Base-by-base conservation (phyloP, 257 asterid genomes). In the Petunia axillaris region DNA sequence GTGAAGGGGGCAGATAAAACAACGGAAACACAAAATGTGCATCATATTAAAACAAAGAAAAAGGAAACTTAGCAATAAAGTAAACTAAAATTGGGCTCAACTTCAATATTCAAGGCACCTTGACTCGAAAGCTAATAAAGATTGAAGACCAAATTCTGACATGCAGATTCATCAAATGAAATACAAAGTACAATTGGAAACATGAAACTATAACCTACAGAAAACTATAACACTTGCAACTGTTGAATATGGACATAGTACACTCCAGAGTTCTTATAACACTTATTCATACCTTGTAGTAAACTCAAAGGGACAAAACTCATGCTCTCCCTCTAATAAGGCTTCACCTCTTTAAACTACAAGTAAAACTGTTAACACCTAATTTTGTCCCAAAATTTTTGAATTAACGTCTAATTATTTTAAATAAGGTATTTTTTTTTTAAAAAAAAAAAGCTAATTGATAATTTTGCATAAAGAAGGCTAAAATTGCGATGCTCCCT, bases 101-200 rank as follows among this genome's bases (percentile, higher is more conserved):
- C 39, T 44, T 43, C 57, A 68, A 68, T 8, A 41, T 16, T 8
- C 39, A 68, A 68, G 76, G 76, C 40, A 68, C 16, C 5, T 68
- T 44, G 58, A 44, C 76, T 57, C 40, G 39, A 68, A 68, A 68
- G 44, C 16, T 44, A 68, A 16, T 44, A 57, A 68, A 68, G 40
- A 25, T 25, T 25, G 25, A 25, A 25, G 25, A 25, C 25, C 25
- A 25, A 25, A 25, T 25, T 25, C 25, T 25, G 25, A 68, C 41
- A 55, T 43, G 39, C 37, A 59, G 39, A 60, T 68, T 68, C 76
- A 68, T 40, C n/a, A 44, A 43, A 68, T 44, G 9, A 68, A 44
- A 68, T 44, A 46, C 58, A 3, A 68, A 16, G 76, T 43, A 68
- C 46, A 68, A 68, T 68, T 68, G 76, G 16, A 68, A 44, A 44